A percentile compares a stretch with the other conserved stretches of the same genome.
These are phyloP conservation scores for Diaporthe ilicicola DNA, from an alignment of 2,329 filamentous ascomycete genomes.

Conservation along the genomic window DNA sequence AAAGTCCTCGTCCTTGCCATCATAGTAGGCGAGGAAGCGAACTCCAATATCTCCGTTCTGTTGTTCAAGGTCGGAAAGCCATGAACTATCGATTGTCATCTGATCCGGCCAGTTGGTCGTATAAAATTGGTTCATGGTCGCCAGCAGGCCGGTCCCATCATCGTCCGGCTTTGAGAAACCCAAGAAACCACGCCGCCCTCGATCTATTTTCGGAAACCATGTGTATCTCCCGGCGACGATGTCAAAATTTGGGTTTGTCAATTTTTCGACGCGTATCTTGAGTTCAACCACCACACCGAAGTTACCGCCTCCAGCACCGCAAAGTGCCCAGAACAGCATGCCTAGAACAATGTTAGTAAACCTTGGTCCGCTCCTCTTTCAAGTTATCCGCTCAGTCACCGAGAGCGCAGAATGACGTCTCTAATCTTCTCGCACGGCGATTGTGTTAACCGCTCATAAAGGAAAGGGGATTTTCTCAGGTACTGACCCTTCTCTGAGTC, in stretches of 20 bases:
- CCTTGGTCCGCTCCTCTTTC: background rate
- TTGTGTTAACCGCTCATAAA: background rate
- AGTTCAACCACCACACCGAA: conserved; percentile 48
- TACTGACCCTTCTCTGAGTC: conserved; percentile 36
- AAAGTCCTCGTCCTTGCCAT: conserved; percentile 3
- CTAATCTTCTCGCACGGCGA: background rate
- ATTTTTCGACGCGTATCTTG: conserved; percentile 39
- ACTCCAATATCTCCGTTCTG: conserved; percentile 7
- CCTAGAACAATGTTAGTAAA: background rate
- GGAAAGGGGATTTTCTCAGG: no score
- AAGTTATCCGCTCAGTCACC: background rate
- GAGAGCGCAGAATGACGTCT: no score
- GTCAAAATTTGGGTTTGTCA: background rate
- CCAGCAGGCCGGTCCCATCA: background rate
- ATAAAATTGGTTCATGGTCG: conserved; percentile 29
- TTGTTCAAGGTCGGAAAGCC: conserved; percentile 29
- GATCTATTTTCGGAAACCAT: conserved; percentile 33
- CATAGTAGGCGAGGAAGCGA: conserved; percentile 25
- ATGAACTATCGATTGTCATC: conserved; percentile 27
- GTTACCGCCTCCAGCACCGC: conserved; percentile 50
- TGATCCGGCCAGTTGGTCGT: conserved; percentile 21
- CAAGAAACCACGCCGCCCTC: background rate
- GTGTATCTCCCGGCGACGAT: conserved; percentile 40
- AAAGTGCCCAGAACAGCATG: conserved; percentile 49
- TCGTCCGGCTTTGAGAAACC: background rate